These are phyloP conservation scores for Plectosphaerella plurivora DNA, from an alignment of 2,329 filamentous ascomycete genomes.

Conservation along the genomic window DNA sequence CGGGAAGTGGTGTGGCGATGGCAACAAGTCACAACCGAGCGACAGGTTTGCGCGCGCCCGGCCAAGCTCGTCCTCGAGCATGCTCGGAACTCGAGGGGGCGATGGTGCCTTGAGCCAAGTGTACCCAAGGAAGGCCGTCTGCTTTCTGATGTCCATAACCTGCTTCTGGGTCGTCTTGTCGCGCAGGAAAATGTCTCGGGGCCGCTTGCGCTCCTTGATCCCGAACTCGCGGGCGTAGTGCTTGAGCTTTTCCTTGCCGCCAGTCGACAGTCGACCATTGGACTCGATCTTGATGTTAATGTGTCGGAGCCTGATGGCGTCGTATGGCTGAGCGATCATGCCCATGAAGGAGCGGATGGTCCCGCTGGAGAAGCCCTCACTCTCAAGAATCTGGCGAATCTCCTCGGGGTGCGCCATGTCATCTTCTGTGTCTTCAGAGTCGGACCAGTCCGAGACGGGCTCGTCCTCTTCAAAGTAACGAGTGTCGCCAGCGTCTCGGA, in stretches of 20 bases:
- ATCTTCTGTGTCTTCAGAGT: slow-evolving; percentile 26
- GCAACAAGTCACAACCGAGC: too few relatives aligned
- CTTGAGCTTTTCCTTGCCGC: slow-evolving; percentile 39
- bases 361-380: slow-evolving; percentile 33
- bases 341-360: slow-evolving; percentile 27
- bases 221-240: slow-evolving; percentile 48
- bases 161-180: slow-evolving; percentile 62
- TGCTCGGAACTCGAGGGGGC: neutral
- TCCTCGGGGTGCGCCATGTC: slow-evolving; percentile 9
- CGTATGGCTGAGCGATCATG: slow-evolving; percentile 43
- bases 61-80: neutral
- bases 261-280: slow-evolving; percentile 23
- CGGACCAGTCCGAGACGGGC: slow-evolving; percentile 60
- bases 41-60: neutral
- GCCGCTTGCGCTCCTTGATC: slow-evolving; percentile 67
- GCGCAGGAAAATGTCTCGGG: slow-evolving; percentile 79
- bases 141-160: slow-evolving; percentile 77
- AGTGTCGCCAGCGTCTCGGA: slow-evolving; percentile 66
- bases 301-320: slow-evolving; percentile 41
- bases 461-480: slow-evolving; percentile 88
- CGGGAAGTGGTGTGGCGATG: too few relatives aligned
- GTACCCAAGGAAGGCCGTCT: slow-evolving; percentile 83
- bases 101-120: slow-evolving; percentile 61
- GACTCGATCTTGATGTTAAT: slow-evolving; percentile 45
- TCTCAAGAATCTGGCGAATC: slow-evolving; percentile 24